Evolutionary conservation across 441 rosid species (phyloP).

Genomic region (Pelargonium myrrhifolium): DNA sequence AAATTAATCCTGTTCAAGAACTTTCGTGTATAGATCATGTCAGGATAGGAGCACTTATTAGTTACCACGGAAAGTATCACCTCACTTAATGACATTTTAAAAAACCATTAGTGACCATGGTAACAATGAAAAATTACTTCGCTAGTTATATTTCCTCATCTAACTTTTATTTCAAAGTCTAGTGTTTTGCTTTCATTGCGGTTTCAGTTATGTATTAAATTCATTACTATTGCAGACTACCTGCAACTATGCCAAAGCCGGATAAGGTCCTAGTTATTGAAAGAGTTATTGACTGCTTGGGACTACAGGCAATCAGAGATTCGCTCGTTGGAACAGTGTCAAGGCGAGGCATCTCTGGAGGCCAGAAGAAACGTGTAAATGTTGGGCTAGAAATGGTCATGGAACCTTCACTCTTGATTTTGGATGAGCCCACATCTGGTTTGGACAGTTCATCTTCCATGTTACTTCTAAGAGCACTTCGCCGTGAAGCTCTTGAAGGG

Average conservation of each 20-base stretch:
- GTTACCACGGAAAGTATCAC: too few species aligned
- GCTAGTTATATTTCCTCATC: not conserved
- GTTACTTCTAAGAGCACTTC: slow-evolving; percentile 78
- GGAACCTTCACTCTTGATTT: slow-evolving; percentile 93
- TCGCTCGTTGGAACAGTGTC: slow-evolving; percentile 95
- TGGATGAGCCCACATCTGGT: slow-evolving; percentile 96
- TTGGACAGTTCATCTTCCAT: slow-evolving; percentile 93
- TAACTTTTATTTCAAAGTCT: slow-evolving; percentile 3
- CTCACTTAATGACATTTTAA: too few species aligned
- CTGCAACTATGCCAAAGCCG: slow-evolving; percentile 61
- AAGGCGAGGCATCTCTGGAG: slow-evolving; percentile 94
- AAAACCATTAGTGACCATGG: too few species aligned
- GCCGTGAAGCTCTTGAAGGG: slow-evolving; percentile 96
- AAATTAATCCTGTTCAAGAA: too few species aligned
- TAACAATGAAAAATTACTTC: too few species aligned
- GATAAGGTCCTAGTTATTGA: slow-evolving; percentile 84
- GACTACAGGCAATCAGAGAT: slow-evolving; percentile 72
- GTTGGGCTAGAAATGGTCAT: slow-evolving; percentile 99
- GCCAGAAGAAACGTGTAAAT: slow-evolving; percentile 91
- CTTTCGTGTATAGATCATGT: too few species aligned
- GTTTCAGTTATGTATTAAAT: slow-evolving; percentile 16
- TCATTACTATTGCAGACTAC: slow-evolving; percentile 37
- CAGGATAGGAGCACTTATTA: too few species aligned
- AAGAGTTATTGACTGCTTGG: slow-evolving; percentile 83
- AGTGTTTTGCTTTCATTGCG: slow-evolving; percentile 10